Conservation (phyloP, 2,329 filamentous ascomycete genomes). For the Rhinocladiella mackenziei region DNA sequence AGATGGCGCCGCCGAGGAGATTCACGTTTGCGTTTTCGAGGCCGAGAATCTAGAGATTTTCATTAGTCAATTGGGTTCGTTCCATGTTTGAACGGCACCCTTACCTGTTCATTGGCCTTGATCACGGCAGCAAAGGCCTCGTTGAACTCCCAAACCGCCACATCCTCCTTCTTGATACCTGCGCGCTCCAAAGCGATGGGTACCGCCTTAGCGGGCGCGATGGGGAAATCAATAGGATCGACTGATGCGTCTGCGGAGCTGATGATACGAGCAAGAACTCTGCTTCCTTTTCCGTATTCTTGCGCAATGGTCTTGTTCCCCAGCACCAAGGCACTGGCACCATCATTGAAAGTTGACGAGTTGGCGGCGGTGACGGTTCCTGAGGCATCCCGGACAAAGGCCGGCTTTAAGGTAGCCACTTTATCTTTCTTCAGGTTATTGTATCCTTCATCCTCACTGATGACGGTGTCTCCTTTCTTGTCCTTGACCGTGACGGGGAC, state of each 20-base stretch:
- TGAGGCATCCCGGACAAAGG: slow-evolving; percentile 78
- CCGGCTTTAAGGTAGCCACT: slow-evolving; percentile 79
- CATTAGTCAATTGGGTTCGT: background rate
- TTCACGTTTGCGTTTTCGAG: slow-evolving; percentile 78
- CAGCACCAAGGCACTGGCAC: slow-evolving; percentile 82
- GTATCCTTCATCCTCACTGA: slow-evolving; percentile 85
- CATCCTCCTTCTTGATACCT: slow-evolving; percentile 84
- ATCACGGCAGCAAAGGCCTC: slow-evolving; percentile 96
- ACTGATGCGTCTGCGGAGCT: slow-evolving; percentile 84
- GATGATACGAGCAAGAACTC: slow-evolving; percentile 82
- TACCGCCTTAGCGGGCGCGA: slow-evolving; percentile 88
- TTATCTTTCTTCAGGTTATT: slow-evolving; percentile 83
- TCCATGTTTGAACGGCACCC: slow-evolving; percentile 12
- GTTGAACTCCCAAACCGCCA: slow-evolving; percentile 97
- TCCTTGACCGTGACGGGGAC: slow-evolving; percentile 79
- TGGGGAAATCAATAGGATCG: slow-evolving; percentile 87
- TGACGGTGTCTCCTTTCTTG: slow-evolving; percentile 74
- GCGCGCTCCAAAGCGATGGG: slow-evolving; percentile 84
- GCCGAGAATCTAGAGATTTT: slow-evolving; percentile 63
- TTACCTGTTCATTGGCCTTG: slow-evolving; percentile 83
- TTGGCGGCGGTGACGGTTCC: slow-evolving; percentile 94
- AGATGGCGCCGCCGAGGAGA: slow-evolving; percentile 84
- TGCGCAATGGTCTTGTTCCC: slow-evolving; percentile 75
- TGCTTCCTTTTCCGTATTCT: slow-evolving; percentile 70
- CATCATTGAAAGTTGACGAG: slow-evolving; percentile 90